Percentiles rank a stretch among this genome's conserved stretches.
Conservation (phyloP, 176 grass and related monocot genomes). For the Themeda triandra region DNA sequence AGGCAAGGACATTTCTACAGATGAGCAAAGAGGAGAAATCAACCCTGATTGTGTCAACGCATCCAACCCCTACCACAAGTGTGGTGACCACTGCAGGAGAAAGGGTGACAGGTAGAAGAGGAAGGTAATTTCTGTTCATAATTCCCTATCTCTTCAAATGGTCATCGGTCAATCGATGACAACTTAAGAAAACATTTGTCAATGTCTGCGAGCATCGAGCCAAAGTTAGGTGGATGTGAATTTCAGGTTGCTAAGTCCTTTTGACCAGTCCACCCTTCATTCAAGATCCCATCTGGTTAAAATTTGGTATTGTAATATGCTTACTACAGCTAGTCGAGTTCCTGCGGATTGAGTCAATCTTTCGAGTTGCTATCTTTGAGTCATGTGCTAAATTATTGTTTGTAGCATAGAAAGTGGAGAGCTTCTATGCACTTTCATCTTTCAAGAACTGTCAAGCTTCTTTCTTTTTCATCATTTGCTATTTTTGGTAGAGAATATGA, state of each 20-base stretch:
- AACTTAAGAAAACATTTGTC: slow-evolving; percentile 8
- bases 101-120: slow-evolving; percentile 34
- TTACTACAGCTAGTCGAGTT: neutral
- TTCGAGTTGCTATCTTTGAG: no score
- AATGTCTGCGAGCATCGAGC: neutral
- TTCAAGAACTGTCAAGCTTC: neutral
- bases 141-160: neutral
- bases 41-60: slow-evolving; percentile 71
- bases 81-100: slow-evolving; percentile 62
- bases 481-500: neutral
- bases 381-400: neutral
- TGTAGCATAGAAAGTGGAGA: neutral
- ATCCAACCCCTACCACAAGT: slow-evolving; percentile 90
- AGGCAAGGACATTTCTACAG: slow-evolving; percentile 28
- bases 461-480: neutral
- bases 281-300: neutral
- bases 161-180: neutral
- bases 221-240: neutral
- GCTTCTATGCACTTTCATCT: neutral
- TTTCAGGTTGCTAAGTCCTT: slow-evolving; percentile 9
- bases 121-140: slow-evolving; percentile 23
- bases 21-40: slow-evolving; percentile 40
- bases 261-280: neutral
- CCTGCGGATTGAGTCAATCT: neutral
- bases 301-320: neutral